These are phyloP conservation scores for Brassica cretica DNA, from an alignment of 345 rosid species.

Conservation along the genomic window DNA sequence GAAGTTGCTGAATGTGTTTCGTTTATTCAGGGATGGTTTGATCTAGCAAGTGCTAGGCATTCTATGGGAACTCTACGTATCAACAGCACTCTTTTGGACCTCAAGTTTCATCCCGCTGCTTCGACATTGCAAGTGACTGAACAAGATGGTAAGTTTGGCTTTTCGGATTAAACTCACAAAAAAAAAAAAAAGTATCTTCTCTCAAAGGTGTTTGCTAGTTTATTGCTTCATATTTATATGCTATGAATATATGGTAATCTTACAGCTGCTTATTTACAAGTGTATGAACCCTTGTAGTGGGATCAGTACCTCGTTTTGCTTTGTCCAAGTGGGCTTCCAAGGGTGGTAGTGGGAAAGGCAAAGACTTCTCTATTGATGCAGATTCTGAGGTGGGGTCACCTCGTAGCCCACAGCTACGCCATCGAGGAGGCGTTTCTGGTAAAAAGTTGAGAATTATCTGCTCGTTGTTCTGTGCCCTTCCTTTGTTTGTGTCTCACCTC, in stretches of 20 bases:
- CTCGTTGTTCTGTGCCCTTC: conserved; percentile 1
- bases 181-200: too few relatives aligned
- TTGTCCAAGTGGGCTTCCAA: conserved; percentile 73
- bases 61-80: conserved; percentile 91
- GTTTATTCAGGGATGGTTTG: conserved; percentile 71
- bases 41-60: conserved; percentile 83
- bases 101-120: conserved; percentile 71
- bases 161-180: not conserved
- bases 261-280: not conserved
- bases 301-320: conserved; percentile 51
- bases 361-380: conserved; percentile 36
- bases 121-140: conserved; percentile 54
- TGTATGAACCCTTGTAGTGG: conserved; percentile 39
- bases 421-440: conserved; percentile 59
- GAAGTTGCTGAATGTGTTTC: too few relatives aligned
- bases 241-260: too few relatives aligned
- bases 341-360: conserved; percentile 31
- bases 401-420: conserved; percentile 48
- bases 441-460: not conserved
- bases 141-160: conserved; percentile 43
- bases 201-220: too few relatives aligned
- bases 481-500: conserved; percentile 14
- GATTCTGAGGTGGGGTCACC: conserved; percentile 39
- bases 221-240: too few relatives aligned
- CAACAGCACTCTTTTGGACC: conserved; percentile 71